Percentiles rank a stretch among this genome's conserved stretches.
Conservation (phyloP, 2,329 filamentous ascomycete species). For the Juglanconis sp. region DNA sequence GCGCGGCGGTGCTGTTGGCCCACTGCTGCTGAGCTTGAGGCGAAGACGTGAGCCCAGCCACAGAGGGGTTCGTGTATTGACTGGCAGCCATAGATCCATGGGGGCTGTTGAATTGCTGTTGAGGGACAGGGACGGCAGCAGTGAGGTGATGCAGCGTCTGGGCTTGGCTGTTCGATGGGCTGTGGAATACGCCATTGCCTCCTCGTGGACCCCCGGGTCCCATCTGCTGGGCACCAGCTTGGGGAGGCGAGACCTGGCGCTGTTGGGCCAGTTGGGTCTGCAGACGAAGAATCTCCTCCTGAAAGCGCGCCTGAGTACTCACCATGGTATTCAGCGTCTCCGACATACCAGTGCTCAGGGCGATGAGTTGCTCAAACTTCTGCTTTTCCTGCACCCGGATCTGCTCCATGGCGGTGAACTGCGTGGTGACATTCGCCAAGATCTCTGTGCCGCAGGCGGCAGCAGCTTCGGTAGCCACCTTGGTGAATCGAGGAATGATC, state of each 20-base stretch:
- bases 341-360: conserved; percentile 62
- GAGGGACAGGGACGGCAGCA: conserved; percentile 2
- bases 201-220: conserved; percentile 22
- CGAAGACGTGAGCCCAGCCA: conserved; percentile 4
- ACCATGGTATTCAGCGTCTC: conserved; percentile 70
- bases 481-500: conserved; percentile 64
- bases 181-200: conserved; percentile 16
- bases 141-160: conserved; percentile 13
- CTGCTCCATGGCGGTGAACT: conserved; percentile 48
- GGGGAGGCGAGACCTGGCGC: conserved; percentile 20
- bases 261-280: conserved; percentile 28
- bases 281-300: conserved; percentile 60
- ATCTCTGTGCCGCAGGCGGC: conserved; percentile 67
- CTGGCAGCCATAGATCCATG: conserved; percentile 8
- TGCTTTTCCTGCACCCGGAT: conserved; percentile 50
- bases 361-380: conserved; percentile 72
- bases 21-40: conserved; percentile 11
- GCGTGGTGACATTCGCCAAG: conserved; percentile 56
- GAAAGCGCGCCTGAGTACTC: conserved; percentile 64
- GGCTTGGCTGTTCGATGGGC: conserved; percentile 15
- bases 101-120: conserved; percentile 14
- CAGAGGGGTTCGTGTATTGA: conserved; percentile 13
- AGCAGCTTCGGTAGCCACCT: conserved; percentile 61
- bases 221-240: conserved; percentile 21
- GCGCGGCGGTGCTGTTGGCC: background rate